Conservation (phyloP, 768 basidiomycete species). For the Scleroderma bovista region DNA sequence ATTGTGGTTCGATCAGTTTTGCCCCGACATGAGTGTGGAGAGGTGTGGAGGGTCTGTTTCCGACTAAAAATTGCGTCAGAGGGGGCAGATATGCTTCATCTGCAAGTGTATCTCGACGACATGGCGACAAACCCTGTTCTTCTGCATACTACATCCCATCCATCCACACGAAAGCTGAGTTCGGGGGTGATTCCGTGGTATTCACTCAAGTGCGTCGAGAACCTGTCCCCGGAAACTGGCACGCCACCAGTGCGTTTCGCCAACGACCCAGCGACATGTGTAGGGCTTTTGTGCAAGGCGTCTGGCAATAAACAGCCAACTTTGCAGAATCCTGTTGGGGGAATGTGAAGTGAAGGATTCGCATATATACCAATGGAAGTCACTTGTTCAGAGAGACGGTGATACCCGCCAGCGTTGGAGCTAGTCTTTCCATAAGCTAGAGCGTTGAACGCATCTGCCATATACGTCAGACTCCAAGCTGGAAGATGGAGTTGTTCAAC, state of each 20-base stretch:
- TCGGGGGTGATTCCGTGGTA: conserved; percentile 15
- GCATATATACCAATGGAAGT: neutral
- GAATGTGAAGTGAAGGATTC: neutral
- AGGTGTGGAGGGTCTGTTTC: conserved; percentile 16
- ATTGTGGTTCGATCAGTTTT: too few species aligned
- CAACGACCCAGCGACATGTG: conserved; percentile 13
- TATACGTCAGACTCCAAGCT: too few species aligned
- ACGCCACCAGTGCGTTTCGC: neutral
- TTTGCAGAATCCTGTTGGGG: too few species aligned
- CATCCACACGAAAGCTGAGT: conserved; percentile 10
- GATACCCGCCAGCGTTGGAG: too few species aligned
- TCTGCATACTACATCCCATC: conserved; percentile 9
- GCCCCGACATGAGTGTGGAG: too few species aligned
- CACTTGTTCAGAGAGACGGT: neutral
- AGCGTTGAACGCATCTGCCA: too few species aligned
- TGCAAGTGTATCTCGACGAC: conserved; percentile 21
- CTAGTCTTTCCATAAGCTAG: too few species aligned
- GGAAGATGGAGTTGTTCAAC: too few species aligned
- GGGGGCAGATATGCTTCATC: conserved; percentile 8
- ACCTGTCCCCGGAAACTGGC: conserved; percentile 1
- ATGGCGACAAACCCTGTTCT: conserved; percentile 26
- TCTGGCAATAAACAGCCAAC: too few species aligned
- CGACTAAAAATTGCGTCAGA: conserved; percentile 20
- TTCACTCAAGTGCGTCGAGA: conserved; percentile 19
- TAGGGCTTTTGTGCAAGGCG: conserved; percentile 5